Evolutionary conservation across 257 asterid species (phyloP).

Genomic region (Gentiana macrophylla): DNA sequence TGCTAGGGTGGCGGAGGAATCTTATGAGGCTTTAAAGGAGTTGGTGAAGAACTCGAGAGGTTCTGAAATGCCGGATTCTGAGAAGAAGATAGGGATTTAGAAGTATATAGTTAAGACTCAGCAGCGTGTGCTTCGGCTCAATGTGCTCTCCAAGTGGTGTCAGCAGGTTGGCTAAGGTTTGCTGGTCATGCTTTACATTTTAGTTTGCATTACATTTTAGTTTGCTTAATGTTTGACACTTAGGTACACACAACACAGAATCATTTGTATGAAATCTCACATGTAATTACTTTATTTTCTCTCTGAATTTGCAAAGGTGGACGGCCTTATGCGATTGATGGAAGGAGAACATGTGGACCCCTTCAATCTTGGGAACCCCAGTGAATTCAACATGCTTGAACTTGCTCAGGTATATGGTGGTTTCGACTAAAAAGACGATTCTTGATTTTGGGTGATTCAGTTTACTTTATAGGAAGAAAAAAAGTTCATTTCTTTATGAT

Average conservation of each 20-base stretch:
- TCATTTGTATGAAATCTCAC: too few species aligned
- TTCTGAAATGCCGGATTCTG: slow-evolving; percentile 65
- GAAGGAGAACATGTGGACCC: slow-evolving; percentile 99
- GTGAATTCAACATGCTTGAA: slow-evolving; percentile 96
- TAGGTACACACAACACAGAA: too few species aligned
- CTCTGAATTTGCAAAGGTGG: slow-evolving; percentile 41
- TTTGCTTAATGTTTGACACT: too few species aligned
- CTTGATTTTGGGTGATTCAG: background rate
- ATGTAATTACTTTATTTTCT: background rate
- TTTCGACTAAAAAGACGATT: background rate
- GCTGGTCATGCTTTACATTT: too few species aligned
- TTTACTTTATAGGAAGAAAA: slow-evolving; percentile 19
- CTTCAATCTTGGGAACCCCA: slow-evolving; percentile 93
- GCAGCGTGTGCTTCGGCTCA: slow-evolving; percentile 96
- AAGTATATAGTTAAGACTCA: slow-evolving; percentile 91
- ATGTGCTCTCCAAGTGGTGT: slow-evolving; percentile 98
- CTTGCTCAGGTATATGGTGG: slow-evolving; percentile 65
- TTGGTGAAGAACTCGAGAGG: slow-evolving; percentile 81
- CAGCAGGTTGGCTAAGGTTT: slow-evolving; percentile 53
- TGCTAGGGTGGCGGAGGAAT: slow-evolving; percentile 75
- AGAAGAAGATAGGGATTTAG: slow-evolving; percentile 81
- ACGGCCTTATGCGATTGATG: slow-evolving; percentile 91
- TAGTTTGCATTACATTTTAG: too few species aligned
- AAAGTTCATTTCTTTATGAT: slow-evolving; percentile 2
- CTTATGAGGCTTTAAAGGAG: slow-evolving; percentile 61